Percentiles rank a stretch among this genome's conserved stretches.
Conservation (phyloP, 2,329 filamentous ascomycete species). For the Nothophaeocryptopus gaeumannii region DNA sequence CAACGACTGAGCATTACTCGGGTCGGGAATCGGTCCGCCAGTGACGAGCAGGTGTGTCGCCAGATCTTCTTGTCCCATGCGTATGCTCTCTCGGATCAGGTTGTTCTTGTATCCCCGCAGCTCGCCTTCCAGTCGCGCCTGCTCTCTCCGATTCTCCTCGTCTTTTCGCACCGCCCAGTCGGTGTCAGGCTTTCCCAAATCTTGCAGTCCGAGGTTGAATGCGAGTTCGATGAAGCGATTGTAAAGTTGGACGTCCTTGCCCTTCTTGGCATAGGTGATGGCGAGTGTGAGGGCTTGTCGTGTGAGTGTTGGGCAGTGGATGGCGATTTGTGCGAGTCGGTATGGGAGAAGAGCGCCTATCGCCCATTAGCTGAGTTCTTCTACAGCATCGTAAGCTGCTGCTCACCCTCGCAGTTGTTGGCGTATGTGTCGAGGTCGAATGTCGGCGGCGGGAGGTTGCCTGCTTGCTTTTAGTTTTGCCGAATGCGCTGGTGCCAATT, state of each 20-base stretch:
- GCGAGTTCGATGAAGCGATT: constrained; percentile 66
- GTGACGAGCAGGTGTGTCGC: constrained; percentile 77
- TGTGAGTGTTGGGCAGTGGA: constrained; percentile 70
- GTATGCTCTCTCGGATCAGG: constrained; percentile 91
- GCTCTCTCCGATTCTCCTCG: constrained; percentile 66
- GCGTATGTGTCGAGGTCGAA: constrained; percentile 91
- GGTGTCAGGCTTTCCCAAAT: constrained; percentile 64
- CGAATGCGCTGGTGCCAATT: background rate
- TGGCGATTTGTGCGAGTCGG: constrained; percentile 78
- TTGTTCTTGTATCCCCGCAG: constrained; percentile 95
- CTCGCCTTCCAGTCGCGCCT: constrained; percentile 74
- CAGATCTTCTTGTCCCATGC: constrained; percentile 88
- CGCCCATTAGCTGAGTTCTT: background rate
- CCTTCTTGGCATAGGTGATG: constrained; percentile 70
- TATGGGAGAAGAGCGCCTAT: constrained; percentile 76
- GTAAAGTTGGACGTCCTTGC: constrained; percentile 72
- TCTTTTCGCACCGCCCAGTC: constrained; percentile 72
- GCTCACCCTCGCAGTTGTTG: constrained; percentile 75
- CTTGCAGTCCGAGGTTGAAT: constrained; percentile 62
- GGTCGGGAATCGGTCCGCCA: constrained; percentile 50
- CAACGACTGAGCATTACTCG: constrained; percentile 19
- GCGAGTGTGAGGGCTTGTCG: constrained; percentile 78
- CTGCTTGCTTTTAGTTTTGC: background rate
- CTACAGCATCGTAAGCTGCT: too few relatives aligned
- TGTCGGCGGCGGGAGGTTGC: constrained; percentile 58